Evolutionary conservation across 1,284 basidiomycete species (phyloP), one percentile per base, ranked within the genome.

Genomic region (Moesziomyces aphidis): DNA sequence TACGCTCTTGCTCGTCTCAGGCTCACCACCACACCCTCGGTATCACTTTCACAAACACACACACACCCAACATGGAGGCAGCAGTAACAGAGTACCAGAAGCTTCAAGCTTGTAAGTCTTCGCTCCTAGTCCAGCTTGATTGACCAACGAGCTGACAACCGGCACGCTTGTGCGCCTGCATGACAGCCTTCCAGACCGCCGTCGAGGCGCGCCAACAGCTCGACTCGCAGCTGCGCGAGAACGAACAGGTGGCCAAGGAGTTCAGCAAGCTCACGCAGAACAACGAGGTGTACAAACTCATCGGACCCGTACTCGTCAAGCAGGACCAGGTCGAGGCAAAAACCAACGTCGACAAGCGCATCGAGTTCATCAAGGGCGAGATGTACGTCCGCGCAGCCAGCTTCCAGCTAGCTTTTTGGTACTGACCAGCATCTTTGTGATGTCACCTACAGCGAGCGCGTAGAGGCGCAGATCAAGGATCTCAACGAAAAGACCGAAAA

Each of bases 201-300:
- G 76, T 83, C 17, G 81, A 83, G 50, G 67, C 77, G 17, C 55
- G 80, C 13, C 81, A 83, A 43, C 68, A 68, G 55, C 78, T 83
- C 36, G 69, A 80, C 47, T 79, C 94, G 0, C 95, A 98, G 84
- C 87, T 92, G 51, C 91, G 91, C 19, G 96, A 98, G 86, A 97
- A 96, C 86, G 92, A 95, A 85, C 87, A 90, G 61, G 96, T 98
- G 43, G 90, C 94, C 80, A 94, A 96, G 93, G 95, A 97, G 86
- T 95, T 98, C 81, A 86, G 87, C n/a, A 86, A 87, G 26, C 86
- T 97, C 60, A 91, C 91, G 51, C 86, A 90, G 1, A 89, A 90
- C 73, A 97, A 95, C 81, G 89, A 88, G 9, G 89, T 99, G 9
- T 99, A 91, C 88, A 99, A 99, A 86, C 89, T 94, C 50, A 89